Evolutionary conservation across 805 yeast genomes (phyloP), one percentile per base, ranked within the genome.

Genomic region (Yarrowia sp.): DNA sequence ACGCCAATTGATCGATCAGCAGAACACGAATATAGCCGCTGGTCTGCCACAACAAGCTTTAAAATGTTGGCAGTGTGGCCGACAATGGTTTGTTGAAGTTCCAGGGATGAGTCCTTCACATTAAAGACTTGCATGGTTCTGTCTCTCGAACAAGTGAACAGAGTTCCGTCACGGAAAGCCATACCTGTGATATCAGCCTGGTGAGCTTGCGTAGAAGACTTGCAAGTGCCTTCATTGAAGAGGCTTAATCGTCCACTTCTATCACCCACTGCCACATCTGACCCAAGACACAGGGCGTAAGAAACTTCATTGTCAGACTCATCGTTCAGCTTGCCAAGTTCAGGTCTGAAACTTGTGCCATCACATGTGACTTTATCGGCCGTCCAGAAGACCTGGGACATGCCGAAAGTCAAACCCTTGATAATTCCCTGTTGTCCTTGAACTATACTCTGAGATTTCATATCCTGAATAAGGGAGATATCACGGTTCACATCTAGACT

Each of bases 1-100:
- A 87, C 74, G 0, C 89, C 82, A 0, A 88, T 73, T 0, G 88
- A 84, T 69, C 91, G 76, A 74, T 88, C 92, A 0, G 87, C 80
- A 0, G 92, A 87, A 55, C 87, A 82, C 1, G 85, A 86, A 67
- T 80, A 81, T 3, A 87, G 72, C 66, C 76, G 73, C 5, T 73
- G 70, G 15, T 77, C 76, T 4, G 71, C 58, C 52, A 76, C 78
- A 2, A 74, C 68, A 1, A 85, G 72, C 38, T 80, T 79, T 10
- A 81, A 65, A 13, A 87, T 74, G 72, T 84, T 86, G 0, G 86
- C 89, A 66, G 82, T 84, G 71, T 86, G 91, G 7, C 82, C 77
- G 0, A 84, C 83, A n/a, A 88, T 72, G 0, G 92, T 88, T 72
- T 87, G 89, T 53, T 81, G 74, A 4, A 89, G 75, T 6, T 77